Evolutionary conservation across 164 flowering plant species (phyloP).

Genomic region (Nymphaea thermarum): DNA sequence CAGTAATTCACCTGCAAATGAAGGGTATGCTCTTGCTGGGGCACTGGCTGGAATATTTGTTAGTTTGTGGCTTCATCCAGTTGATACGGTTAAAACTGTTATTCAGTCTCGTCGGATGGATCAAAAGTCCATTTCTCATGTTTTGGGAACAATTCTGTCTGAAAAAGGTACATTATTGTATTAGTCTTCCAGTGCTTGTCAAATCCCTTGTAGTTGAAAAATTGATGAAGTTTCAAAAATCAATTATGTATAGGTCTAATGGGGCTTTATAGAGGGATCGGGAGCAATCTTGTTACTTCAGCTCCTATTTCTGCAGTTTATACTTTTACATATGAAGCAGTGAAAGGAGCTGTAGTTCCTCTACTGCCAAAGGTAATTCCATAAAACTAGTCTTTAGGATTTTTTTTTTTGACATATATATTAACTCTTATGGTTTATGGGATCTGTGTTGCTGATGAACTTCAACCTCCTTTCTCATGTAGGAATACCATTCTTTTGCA

Average conservation of each 20-base stretch:
- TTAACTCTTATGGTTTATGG: neutral
- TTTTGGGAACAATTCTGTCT: constrained; percentile 62
- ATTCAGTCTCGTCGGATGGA: constrained; percentile 53
- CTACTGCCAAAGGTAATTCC: constrained; percentile 62
- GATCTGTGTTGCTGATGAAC: neutral
- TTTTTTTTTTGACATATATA: neutral
- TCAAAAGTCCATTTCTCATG: constrained; percentile 35
- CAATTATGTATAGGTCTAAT: constrained; percentile 42
- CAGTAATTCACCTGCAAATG: constrained; percentile 32
- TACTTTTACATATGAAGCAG: constrained; percentile 89
- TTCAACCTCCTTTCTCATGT: constrained; percentile 8
- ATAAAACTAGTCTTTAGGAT: neutral
- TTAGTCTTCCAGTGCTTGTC: neutral
- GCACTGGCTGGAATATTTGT: constrained; percentile 87
- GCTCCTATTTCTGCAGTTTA: constrained; percentile 97
- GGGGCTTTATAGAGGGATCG: constrained; percentile 90
- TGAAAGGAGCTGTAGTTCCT: constrained; percentile 77
- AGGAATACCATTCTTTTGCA: constrained; percentile 79
- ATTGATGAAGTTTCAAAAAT: neutral
- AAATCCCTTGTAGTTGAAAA: neutral
- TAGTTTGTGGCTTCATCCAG: constrained; percentile 91
- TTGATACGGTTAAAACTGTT: constrained; percentile 88
- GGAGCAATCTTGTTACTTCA: constrained; percentile 80
- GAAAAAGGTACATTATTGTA: constrained; percentile 55
- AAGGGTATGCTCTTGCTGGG: constrained; percentile 93